Conservation (phyloP, 352 stramenopile species). For the Phytophthora citrophthora region DNA sequence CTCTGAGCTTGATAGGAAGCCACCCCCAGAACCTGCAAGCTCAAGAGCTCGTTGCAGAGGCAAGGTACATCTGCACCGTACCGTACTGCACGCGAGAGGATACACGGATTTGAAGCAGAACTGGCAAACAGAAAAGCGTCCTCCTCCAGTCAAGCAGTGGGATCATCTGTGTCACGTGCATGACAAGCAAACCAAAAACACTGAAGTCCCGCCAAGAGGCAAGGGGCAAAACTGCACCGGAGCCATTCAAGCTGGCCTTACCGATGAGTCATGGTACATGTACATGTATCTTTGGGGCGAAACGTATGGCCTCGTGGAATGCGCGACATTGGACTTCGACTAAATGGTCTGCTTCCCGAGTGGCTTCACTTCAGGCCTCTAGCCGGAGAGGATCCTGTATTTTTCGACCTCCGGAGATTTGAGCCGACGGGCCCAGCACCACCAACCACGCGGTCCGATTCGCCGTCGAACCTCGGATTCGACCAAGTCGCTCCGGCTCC, state of each 20-base stretch:
- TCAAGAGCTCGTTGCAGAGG: not conserved
- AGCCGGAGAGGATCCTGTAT: conserved; percentile 8
- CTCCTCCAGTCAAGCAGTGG: conserved; percentile 38
- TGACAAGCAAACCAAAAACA: conserved; percentile 11
- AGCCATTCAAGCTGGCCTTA: not conserved
- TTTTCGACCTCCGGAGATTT: conserved; percentile 17
- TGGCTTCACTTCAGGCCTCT: conserved; percentile 16
- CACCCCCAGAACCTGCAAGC: not conserved
- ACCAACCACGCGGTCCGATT: conserved; percentile 10
- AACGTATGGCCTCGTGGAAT: conserved; percentile 24
- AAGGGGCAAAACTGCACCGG: too few relatives aligned
- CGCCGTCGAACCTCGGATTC: conserved; percentile 3
- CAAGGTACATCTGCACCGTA: not conserved
- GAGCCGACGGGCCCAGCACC: conserved; percentile 5
- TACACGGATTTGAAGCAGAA: conserved; percentile 35
- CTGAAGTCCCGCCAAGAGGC: conserved; percentile 14
- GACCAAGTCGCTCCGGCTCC: conserved; percentile 20
- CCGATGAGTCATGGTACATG: conserved; percentile 20
- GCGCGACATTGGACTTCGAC: conserved; percentile 24
- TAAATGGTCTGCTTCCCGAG: conserved; percentile 25
- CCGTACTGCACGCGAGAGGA: conserved; percentile 20
- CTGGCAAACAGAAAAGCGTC: conserved; percentile 28
- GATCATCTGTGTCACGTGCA: conserved; percentile 6
- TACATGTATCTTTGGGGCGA: conserved; percentile 4
- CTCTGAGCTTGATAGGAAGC: conserved; percentile 14